Conservation (phyloP, 495 filamentous ascomycete species). For the Bathelium albidoporum region DNA sequence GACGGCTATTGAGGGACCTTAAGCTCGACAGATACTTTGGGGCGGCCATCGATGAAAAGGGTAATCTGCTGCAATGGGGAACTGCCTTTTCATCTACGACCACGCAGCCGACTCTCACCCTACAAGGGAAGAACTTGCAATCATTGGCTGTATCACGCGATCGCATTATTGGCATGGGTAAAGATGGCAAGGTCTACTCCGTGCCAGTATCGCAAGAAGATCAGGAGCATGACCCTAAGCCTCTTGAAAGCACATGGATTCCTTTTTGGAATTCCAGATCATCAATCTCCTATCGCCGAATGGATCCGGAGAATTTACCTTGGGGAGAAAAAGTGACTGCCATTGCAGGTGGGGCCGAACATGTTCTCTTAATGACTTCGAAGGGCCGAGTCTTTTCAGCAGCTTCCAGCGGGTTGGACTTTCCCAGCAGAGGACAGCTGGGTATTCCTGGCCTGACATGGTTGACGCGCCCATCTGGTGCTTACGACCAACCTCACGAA, state of each 20-base stretch:
- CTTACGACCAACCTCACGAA: conserved; percentile 73
- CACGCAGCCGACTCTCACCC: conserved; percentile 53
- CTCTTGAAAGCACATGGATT: conserved; percentile 57
- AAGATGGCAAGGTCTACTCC: conserved; percentile 74
- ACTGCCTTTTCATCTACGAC: conserved; percentile 52
- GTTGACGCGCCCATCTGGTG: conserved; percentile 62
- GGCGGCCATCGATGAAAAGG: conserved; percentile 79
- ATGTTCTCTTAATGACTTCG: conserved; percentile 76
- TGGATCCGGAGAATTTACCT: conserved; percentile 55
- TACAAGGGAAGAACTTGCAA: conserved; percentile 70
- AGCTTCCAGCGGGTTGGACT: conserved; percentile 64
- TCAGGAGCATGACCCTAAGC: conserved; percentile 54
- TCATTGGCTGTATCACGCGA: conserved; percentile 66
- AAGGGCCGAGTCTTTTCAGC: conserved; percentile 77
- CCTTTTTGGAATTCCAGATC: conserved; percentile 57
- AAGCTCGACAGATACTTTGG: conserved; percentile 76
- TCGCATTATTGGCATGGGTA: conserved; percentile 69
- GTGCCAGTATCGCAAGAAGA: conserved; percentile 65
- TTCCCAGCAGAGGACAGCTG: conserved; percentile 74
- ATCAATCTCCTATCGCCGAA: conserved; percentile 54
- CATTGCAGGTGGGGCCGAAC: conserved; percentile 69
- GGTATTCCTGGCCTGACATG: conserved; percentile 76
- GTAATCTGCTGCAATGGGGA: conserved; percentile 90
- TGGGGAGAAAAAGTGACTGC: conserved; percentile 67
- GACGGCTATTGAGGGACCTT: conserved; percentile 72